phyloP scores from a whole-genome alignment of 192 early-diverging fungal species.

The Globomyces pollinis-pini region DNA sequence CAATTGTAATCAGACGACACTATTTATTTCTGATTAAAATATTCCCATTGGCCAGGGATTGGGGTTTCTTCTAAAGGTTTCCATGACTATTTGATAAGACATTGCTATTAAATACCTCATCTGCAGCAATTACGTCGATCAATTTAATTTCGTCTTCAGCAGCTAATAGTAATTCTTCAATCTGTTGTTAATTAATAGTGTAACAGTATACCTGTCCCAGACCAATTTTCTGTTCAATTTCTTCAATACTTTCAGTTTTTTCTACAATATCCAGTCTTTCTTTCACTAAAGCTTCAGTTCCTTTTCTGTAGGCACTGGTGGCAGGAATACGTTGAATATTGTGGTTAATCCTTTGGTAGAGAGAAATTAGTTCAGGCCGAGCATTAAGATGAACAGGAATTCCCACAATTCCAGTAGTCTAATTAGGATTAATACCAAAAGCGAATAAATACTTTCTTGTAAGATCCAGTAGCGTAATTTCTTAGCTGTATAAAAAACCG shows the following conservation, averaged over 20 bases:
- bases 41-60: slow-evolving; percentile 81
- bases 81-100: slow-evolving; percentile 44
- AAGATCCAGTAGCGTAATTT: no score
- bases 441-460: no score
- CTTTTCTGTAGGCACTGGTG: slow-evolving; percentile 72
- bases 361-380: slow-evolving; percentile 72
- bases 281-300: slow-evolving; percentile 65
- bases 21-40: slow-evolving; percentile 6
- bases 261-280: slow-evolving; percentile 73
- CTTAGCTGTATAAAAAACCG: no score
- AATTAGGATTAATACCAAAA: background rate
- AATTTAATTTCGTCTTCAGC: slow-evolving; percentile 85
- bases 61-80: slow-evolving; percentile 69
- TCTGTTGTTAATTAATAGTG: slow-evolving; percentile 17
- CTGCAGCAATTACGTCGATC: slow-evolving; percentile 75
- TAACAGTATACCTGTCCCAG: slow-evolving; percentile 62
- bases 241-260: slow-evolving; percentile 57
- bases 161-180: slow-evolving; percentile 85
- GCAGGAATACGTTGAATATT: slow-evolving; percentile 65
- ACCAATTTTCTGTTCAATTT: slow-evolving; percentile 71
- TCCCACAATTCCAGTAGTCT: slow-evolving; percentile 80
- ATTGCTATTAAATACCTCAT: slow-evolving; percentile 58
- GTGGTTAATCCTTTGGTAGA: slow-evolving; percentile 73
- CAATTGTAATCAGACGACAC: no score
- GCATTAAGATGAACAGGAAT: slow-evolving; percentile 80